Conservation (phyloP, 1,284 basidiomycete species). For the Cryptococcus sp. region DNA sequence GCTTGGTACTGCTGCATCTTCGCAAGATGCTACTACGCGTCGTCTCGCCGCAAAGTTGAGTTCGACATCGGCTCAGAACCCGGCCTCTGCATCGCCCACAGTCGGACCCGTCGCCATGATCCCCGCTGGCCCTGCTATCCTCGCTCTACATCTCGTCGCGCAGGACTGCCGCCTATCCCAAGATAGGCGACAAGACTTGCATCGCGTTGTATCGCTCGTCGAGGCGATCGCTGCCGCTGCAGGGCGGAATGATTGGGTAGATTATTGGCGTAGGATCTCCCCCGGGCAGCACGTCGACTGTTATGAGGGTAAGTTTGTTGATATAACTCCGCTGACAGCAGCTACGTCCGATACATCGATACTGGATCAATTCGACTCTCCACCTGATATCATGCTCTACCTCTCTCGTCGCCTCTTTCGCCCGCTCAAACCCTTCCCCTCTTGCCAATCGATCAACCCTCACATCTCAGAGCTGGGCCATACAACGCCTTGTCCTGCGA, state of each 20-base stretch:
- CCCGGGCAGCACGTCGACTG: no score
- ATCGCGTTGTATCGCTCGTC: conserved; percentile 60
- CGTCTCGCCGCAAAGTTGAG: background rate
- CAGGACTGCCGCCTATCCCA: conserved; percentile 51
- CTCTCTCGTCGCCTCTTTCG: conserved; percentile 26
- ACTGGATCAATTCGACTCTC: conserved; percentile 28
- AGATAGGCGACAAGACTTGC: conserved; percentile 53
- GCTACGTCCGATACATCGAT: conserved; percentile 20
- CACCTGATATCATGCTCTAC: conserved; percentile 46
- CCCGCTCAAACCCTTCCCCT: conserved; percentile 26
- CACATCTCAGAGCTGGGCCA: conserved; percentile 46
- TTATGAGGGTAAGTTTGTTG: conserved; percentile 35
- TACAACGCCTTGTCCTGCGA: conserved; percentile 18
- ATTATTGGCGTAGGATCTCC: conserved; percentile 76
- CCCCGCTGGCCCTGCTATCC: conserved; percentile 42
- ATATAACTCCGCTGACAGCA: background rate
- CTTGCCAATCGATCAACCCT: conserved; percentile 10
- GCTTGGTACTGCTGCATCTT: background rate
- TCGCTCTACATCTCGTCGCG: conserved; percentile 68
- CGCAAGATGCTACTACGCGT: conserved; percentile 13
- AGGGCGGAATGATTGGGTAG: conserved; percentile 72
- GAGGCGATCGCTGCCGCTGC: conserved; percentile 57
- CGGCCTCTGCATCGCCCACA: no score
- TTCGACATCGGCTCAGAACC: no score
- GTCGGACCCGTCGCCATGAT: no score